Evolutionary conservation across 345 rosid species (phyloP).

Genomic region (Noccaea bulbosa): DNA sequence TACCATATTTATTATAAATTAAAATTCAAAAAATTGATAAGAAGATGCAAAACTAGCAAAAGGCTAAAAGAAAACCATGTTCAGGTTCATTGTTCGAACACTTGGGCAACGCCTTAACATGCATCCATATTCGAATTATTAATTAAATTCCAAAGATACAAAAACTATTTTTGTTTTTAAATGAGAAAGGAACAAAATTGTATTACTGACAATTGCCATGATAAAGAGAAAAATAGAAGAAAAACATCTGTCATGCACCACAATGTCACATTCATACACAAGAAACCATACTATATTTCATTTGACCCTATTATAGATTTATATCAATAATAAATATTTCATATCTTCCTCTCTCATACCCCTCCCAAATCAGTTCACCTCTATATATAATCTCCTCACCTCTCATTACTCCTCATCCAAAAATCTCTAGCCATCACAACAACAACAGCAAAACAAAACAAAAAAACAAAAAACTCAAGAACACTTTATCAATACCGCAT

Average conservation of each 20-base stretch:
- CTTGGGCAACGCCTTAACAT: conserved; percentile 33
- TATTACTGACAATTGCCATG: conserved; percentile 19
- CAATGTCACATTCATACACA: conserved; percentile 45
- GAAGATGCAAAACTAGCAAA: conserved; percentile 27
- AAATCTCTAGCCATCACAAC: conserved; percentile 12
- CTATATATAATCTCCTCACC: conserved; percentile 37
- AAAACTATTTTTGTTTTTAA: neutral
- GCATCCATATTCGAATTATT: conserved; percentile 9
- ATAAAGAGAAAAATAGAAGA: conserved; percentile 15
- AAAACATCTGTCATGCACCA: conserved; percentile 47
- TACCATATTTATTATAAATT: neutral
- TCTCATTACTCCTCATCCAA: conserved; percentile 31
- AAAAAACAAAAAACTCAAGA: conserved; percentile 9
- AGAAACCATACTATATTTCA: conserved; percentile 39
- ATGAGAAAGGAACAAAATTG: conserved; percentile 29
- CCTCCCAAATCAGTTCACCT: conserved; percentile 13
- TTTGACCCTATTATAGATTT: conserved; percentile 40
- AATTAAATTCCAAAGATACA: neutral
- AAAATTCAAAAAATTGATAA: neutral
- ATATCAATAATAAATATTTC: conserved; percentile 27
- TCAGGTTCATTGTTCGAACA: conserved; percentile 44
- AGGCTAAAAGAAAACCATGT: conserved; percentile 35
- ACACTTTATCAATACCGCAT: conserved; percentile 17
- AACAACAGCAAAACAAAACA: neutral
- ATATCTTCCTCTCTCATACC: conserved; percentile 23